Conservation (phyloP, 257 asterid species). For the Eucommia ulmoides region DNA sequence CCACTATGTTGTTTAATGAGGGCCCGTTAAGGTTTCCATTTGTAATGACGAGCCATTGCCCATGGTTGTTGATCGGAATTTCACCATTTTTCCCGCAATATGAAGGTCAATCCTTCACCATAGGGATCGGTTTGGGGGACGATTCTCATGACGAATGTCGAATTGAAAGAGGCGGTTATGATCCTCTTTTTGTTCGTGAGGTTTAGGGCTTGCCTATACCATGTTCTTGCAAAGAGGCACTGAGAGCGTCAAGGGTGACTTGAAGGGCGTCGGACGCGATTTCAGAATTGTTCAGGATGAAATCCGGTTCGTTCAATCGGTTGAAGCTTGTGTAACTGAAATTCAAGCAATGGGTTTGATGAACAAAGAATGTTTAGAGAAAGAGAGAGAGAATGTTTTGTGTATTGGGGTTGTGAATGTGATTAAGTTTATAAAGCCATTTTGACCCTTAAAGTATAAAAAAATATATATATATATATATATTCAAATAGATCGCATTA, state of each 20-base stretch:
- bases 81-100: conserved; percentile 5
- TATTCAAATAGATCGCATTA: no score
- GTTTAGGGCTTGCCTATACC: conserved; percentile 6
- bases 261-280: not conserved
- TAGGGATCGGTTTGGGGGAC: not conserved
- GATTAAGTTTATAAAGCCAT: no score
- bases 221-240: conserved; percentile 5
- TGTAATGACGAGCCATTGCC: conserved; percentile 13
- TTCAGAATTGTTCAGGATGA: not conserved
- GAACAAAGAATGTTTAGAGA: no score
- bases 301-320: not conserved
- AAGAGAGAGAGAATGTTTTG: no score
- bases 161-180: conserved; percentile 7
- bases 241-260: not conserved
- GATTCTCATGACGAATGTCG: conserved; percentile 9
- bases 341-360: no score
- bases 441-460: no score
- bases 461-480: no score
- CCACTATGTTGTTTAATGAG: conserved; percentile 3
- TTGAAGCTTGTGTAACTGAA: conserved; percentile 7
- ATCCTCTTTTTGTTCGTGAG: conserved; percentile 8
- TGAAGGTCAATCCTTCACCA: conserved; percentile 15
- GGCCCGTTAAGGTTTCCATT: conserved; percentile 10
- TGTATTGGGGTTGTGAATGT: no score
- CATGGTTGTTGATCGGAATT: conserved; percentile 5